Evolutionary conservation across 108 stramenopile species (phyloP).

Genomic region (Epipyxis sp.): DNA sequence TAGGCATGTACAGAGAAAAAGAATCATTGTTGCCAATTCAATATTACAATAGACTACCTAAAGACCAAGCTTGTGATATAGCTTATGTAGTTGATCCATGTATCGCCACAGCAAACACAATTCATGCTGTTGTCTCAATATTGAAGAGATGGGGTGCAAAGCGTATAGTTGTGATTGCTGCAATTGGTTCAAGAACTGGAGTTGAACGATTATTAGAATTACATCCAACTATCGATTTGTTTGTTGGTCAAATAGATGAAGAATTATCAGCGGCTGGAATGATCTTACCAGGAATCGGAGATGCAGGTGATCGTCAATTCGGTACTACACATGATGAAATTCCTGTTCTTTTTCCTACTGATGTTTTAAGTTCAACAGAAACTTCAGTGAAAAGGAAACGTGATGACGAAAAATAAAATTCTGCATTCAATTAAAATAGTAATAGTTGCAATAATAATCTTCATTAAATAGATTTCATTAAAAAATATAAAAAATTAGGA

Average conservation of each 20-base stretch:
- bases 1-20: constrained; percentile 81
- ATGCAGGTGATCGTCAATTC: constrained; percentile 82
- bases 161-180: constrained; percentile 63
- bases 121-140: constrained; percentile 77
- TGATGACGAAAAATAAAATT: neutral
- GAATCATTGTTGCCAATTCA: constrained; percentile 73
- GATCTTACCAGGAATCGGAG: constrained; percentile 88
- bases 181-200: constrained; percentile 74
- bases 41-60: constrained; percentile 93
- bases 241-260: constrained; percentile 77
- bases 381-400: neutral
- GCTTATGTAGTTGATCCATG: constrained; percentile 90
- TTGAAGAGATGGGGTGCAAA: constrained; percentile 85
- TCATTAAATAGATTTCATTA: too few relatives aligned
- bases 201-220: constrained; percentile 58
- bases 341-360: neutral
- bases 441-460: too few relatives aligned
- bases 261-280: constrained; percentile 67
- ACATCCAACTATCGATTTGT: constrained; percentile 81
- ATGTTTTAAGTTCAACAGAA: neutral
- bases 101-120: constrained; percentile 81
- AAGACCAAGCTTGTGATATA: constrained; percentile 59
- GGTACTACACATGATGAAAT: constrained; percentile 20
- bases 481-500: too few relatives aligned
- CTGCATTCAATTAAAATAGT: too few relatives aligned